phyloP scores from a whole-genome alignment of 2,329 filamentous ascomycete species.

The Colletotrichum karsti region DNA sequence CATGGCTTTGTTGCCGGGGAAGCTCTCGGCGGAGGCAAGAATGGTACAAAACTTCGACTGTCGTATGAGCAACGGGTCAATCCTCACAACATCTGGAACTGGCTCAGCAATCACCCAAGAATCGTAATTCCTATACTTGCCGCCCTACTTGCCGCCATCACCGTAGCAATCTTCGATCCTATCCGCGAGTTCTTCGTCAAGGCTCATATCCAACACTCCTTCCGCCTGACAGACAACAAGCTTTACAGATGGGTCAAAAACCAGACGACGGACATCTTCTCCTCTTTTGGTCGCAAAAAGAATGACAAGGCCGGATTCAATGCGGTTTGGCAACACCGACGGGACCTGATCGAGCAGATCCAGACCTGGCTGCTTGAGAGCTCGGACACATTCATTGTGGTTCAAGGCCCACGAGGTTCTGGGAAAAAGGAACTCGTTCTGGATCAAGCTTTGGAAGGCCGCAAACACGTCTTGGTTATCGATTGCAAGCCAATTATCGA shows the following conservation, averaged over 20 bases:
- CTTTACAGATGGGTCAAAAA: slow-evolving; percentile 84
- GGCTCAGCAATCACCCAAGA: slow-evolving; percentile 85
- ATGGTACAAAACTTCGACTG: slow-evolving; percentile 80
- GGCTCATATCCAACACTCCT: slow-evolving; percentile 80
- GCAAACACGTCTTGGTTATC: slow-evolving; percentile 81
- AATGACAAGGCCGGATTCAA: slow-evolving; percentile 75
- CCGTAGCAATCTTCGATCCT: slow-evolving; percentile 91
- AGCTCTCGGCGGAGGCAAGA: slow-evolving; percentile 75
- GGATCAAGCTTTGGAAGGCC: slow-evolving; percentile 81
- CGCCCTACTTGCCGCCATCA: slow-evolving; percentile 82
- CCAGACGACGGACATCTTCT: slow-evolving; percentile 73
- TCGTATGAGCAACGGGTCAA: slow-evolving; percentile 85
- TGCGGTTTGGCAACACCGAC: slow-evolving; percentile 88
- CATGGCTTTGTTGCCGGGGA: slow-evolving; percentile 82
- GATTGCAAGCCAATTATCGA: slow-evolving; percentile 96
- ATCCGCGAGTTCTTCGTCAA: slow-evolving; percentile 94
- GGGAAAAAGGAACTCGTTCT: slow-evolving; percentile 90
- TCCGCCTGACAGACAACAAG: slow-evolving; percentile 77
- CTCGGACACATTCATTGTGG: slow-evolving; percentile 89
- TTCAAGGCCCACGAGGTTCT: slow-evolving; percentile 90
- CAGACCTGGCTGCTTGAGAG: slow-evolving; percentile 88
- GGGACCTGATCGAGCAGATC: slow-evolving; percentile 82
- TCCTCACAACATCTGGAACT: slow-evolving; percentile 83
- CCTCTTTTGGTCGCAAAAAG: slow-evolving; percentile 64
- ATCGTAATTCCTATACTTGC: slow-evolving; percentile 87